Evolutionary conservation across 1,139 yeast genomes (phyloP).

Genomic region (Candida sp.): DNA sequence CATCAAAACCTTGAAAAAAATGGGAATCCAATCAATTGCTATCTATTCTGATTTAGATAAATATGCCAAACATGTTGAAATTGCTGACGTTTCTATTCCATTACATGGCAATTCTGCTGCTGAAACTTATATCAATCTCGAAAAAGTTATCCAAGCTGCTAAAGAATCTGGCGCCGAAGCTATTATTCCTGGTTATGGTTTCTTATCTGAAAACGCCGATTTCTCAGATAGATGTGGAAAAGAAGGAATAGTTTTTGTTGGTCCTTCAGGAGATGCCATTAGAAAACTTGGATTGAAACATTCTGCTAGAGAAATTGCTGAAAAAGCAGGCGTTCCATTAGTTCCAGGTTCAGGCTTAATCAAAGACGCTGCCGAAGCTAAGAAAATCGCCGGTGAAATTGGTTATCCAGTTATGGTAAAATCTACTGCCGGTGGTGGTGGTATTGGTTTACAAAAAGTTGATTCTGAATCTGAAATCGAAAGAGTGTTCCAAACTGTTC

Average conservation of each 20-base stretch:
- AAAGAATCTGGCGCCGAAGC: conserved; percentile 84
- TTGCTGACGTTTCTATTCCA: conserved; percentile 80
- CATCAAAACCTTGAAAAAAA: conserved; percentile 77
- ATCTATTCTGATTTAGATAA: conserved; percentile 89
- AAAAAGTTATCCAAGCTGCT: conserved; percentile 83
- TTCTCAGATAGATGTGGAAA: conserved; percentile 82
- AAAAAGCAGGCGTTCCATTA: conserved; percentile 83
- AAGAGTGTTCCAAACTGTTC: conserved; percentile 83
- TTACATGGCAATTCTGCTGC: conserved; percentile 82
- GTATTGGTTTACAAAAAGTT: conserved; percentile 94
- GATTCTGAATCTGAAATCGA: conserved; percentile 77
- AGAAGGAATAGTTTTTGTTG: conserved; percentile 88
- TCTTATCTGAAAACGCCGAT: conserved; percentile 93
- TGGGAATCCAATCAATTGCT: conserved; percentile 78
- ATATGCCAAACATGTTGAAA: conserved; percentile 78
- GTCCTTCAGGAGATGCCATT: conserved; percentile 93
- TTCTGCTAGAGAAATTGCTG: conserved; percentile 93
- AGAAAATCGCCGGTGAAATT: conserved; percentile 67
- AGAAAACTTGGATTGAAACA: conserved; percentile 90
- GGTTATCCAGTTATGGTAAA: conserved; percentile 95
- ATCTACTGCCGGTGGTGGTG: conserved; percentile 99
- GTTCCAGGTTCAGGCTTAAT: conserved; percentile 94
- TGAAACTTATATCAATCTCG: conserved; percentile 82
- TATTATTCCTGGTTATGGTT: conserved; percentile 96
- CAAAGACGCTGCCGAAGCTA: conserved; percentile 67